phyloP scores from a whole-genome alignment of 2,329 filamentous ascomycete species.

The Cercospora zeae-maydis region DNA sequence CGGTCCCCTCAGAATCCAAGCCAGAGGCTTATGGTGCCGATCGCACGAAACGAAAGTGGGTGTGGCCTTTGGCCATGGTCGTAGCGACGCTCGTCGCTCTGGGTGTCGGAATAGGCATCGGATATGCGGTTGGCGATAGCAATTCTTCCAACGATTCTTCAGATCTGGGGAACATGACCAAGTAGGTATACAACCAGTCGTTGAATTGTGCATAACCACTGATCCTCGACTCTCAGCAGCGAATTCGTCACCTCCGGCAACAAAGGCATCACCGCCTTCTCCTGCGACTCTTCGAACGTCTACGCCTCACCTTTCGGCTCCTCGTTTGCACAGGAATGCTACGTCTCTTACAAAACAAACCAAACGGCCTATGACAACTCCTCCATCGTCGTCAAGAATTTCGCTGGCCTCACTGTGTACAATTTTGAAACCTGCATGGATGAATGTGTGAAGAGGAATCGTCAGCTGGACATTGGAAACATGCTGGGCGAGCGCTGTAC shows the following conservation, averaged over 20 bases:
- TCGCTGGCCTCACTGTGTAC: conserved; percentile 11
- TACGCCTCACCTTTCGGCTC: conserved; percentile 12
- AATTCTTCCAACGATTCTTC: neutral
- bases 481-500: conserved; percentile 5
- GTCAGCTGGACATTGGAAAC: conserved; percentile 9
- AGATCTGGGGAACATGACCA: neutral
- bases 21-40: neutral
- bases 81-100: conserved; percentile 1
- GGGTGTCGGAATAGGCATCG: conserved; percentile 8
- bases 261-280: conserved; percentile 8
- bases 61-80: conserved; percentile 9
- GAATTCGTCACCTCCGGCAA: conserved; percentile 7
- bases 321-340: conserved; percentile 13
- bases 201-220: neutral
- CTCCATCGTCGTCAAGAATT: conserved; percentile 11
- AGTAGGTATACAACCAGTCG: neutral
- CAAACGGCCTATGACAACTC: conserved; percentile 14
- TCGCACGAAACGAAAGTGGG: conserved; percentile 1
- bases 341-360: conserved; percentile 13
- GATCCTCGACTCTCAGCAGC: neutral
- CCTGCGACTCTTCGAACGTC: neutral
- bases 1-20: neutral
- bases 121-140: conserved; percentile 12
- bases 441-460: conserved; percentile 11
- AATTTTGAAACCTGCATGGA: conserved; percentile 12